Base-by-base conservation (phyloP, 1,284 basidiomycete genomes). In the Boletus semigastroideus region DNA sequence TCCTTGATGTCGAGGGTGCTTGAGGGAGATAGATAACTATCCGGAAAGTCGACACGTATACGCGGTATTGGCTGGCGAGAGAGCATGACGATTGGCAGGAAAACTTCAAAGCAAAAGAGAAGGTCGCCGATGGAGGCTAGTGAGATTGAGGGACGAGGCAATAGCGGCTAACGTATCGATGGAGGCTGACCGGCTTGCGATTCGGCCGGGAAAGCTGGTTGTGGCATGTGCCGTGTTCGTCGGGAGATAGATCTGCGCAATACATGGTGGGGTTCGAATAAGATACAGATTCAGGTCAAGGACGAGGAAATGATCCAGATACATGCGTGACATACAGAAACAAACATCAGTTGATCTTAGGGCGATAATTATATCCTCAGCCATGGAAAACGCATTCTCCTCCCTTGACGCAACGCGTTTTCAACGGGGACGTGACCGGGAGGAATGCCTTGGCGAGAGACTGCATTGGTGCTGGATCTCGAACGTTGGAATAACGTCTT, bases 341-440 rank as follows among this genome's bases (percentile, higher is more conserved):
- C 31, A 48, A 53, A 42, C 19, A 40, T 47, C 48, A 34, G 25
- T 33, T 12, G 3, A 51, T 49, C 47, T 22, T 25, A 52, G 30
- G 44, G 36, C 8, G 33, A 45, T 58, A 65, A 53, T 67, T 53
- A 71, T 30, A 67, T 54, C 56, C 56, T 70, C 48, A 68, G 43
- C 66, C 69, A 71, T 39, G 63, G 61, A 11, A 71, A 52, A 51
- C 64, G 66, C 33, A 60, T 54, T 44, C 66, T 67, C 58, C 66
- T 69, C 34, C 64, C 64, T 45, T 57, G 68, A 48, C 63, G 59
- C 36, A 64, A 28, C 22, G 41, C 40, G 36, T 48, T 62, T 31
- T 65, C 64, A 39, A 62, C 52, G 25, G 66, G 62, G 30, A 49
- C 48, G 42, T 63, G 62, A 12, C 47, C 34, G 12, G 52, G 46